Conservation (phyloP, 1,284 basidiomycete genomes). For the Cerrena zonata region DNA sequence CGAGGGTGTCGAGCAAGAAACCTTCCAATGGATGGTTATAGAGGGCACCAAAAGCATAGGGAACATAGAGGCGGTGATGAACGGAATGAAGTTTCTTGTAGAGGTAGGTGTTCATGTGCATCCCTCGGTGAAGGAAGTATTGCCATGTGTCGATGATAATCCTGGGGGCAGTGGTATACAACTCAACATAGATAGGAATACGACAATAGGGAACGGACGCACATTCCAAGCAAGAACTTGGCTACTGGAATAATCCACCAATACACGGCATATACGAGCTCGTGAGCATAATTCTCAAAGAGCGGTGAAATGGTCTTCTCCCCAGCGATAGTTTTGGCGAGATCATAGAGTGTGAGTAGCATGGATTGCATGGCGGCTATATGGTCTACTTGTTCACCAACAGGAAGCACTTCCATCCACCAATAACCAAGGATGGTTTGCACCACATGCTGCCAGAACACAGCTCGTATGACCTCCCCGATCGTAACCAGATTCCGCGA, state of each 20-base stretch:
- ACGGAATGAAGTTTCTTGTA: conserved; percentile 91
- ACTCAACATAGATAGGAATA: no score
- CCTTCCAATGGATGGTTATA: conserved; percentile 98
- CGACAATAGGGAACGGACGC: conserved; percentile 33
- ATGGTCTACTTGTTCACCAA: conserved; percentile 46
- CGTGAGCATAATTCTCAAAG: conserved; percentile 42
- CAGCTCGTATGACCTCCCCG: conserved; percentile 68
- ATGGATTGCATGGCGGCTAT: conserved; percentile 38
- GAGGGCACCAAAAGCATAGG: conserved; percentile 93
- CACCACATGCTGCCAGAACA: conserved; percentile 78
- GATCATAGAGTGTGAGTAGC: conserved; percentile 34
- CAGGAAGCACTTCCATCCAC: conserved; percentile 59
- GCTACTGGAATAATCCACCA: conserved; percentile 88
- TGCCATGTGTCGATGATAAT: conserved; percentile 98
- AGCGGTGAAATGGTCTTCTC: conserved; percentile 21
- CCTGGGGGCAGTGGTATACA: conserved; percentile 40
- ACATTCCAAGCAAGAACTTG: conserved; percentile 84
- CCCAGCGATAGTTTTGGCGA: conserved; percentile 41
- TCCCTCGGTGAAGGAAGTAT: conserved; percentile 88
- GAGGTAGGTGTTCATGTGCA: conserved; percentile 88
- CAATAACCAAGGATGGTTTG: conserved; percentile 76
- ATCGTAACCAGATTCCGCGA: conserved; percentile 74
- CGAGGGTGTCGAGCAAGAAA: conserved; percentile 78
- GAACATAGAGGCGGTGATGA: conserved; percentile 95
- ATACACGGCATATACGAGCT: conserved; percentile 68